phyloP scores from a whole-genome alignment of 805 yeast species.

The Sugiyamaella lignohabitans region DNA sequence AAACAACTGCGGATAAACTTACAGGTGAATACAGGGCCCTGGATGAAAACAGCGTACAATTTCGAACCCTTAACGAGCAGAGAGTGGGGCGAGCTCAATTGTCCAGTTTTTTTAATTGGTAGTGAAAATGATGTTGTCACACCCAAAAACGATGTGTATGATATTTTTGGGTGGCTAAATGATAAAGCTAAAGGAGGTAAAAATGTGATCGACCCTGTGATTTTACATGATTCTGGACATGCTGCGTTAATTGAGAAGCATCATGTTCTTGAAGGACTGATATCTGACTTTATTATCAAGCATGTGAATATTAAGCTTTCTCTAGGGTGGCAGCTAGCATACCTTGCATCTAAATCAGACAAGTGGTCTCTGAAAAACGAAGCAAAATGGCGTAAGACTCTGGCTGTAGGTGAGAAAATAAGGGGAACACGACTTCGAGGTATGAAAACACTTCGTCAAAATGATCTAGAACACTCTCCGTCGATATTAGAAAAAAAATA shows the following conservation, averaged over 20 bases:
- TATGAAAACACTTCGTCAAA: slow-evolving; percentile 68
- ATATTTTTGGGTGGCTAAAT: slow-evolving; percentile 29
- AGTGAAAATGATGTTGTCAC: slow-evolving; percentile 56
- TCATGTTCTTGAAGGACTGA: slow-evolving; percentile 53
- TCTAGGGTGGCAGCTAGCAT: slow-evolving; percentile 64
- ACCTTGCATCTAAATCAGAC: slow-evolving; percentile 45
- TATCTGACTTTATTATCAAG: slow-evolving; percentile 50
- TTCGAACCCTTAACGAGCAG: slow-evolving; percentile 38
- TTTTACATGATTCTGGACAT: slow-evolving; percentile 50
- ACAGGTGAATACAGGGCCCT: slow-evolving; percentile 49
- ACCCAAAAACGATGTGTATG: slow-evolving; percentile 37
- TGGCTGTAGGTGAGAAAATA: slow-evolving; percentile 37
- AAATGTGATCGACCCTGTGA: slow-evolving; percentile 31
- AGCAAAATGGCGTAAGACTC: slow-evolving; percentile 57
- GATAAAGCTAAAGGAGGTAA: slow-evolving; percentile 25
- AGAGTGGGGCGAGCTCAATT: slow-evolving; percentile 39
- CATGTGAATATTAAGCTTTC: slow-evolving; percentile 49
- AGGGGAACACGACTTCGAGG: slow-evolving; percentile 49
- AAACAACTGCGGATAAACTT: slow-evolving; percentile 67
- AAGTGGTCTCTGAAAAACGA: slow-evolving; percentile 79
- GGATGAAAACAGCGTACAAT: slow-evolving; percentile 49
- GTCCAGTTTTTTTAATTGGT: slow-evolving; percentile 49
- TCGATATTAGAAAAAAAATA: slow-evolving; percentile 42
- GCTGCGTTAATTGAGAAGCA: slow-evolving; percentile 58
- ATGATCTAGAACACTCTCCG: slow-evolving; percentile 58